Conservation (phyloP, 1,284 basidiomycete species). For the Puccinia triticina region DNA sequence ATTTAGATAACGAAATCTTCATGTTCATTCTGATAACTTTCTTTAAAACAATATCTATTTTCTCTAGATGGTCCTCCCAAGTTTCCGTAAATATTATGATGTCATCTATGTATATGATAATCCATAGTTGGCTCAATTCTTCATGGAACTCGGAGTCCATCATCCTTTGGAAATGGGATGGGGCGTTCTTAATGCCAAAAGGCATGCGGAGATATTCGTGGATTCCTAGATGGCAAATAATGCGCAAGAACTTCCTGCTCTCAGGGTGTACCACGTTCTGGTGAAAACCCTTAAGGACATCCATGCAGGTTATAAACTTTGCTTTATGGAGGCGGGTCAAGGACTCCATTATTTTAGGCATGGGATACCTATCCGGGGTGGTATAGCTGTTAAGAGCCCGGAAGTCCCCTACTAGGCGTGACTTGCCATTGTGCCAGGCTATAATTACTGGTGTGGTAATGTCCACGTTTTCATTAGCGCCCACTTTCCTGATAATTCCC, state of each 20-base stretch:
- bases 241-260: background rate
- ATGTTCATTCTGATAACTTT: too few species aligned
- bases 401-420: slow-evolving; percentile 12
- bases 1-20: too few species aligned
- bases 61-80: too few species aligned
- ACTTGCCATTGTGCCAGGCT: slow-evolving; percentile 15
- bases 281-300: slow-evolving; percentile 33
- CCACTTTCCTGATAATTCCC: slow-evolving; percentile 6
- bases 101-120: too few species aligned
- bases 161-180: too few species aligned
- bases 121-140: too few species aligned
- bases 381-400: slow-evolving; percentile 13
- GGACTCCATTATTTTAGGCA: background rate
- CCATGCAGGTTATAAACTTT: slow-evolving; percentile 29
- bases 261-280: slow-evolving; percentile 15
- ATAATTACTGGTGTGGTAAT: slow-evolving; percentile 17
- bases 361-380: slow-evolving; percentile 18
- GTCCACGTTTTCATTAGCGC: slow-evolving; percentile 1
- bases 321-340: background rate
- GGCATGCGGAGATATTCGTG: too few species aligned
- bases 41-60: too few species aligned
- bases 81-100: too few species aligned
- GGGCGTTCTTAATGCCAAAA: too few species aligned
- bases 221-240: too few species aligned
- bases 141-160: too few species aligned